Conservation (phyloP, 2,329 filamentous ascomycete genomes). For the Trichoderma pleuroti region DNA sequence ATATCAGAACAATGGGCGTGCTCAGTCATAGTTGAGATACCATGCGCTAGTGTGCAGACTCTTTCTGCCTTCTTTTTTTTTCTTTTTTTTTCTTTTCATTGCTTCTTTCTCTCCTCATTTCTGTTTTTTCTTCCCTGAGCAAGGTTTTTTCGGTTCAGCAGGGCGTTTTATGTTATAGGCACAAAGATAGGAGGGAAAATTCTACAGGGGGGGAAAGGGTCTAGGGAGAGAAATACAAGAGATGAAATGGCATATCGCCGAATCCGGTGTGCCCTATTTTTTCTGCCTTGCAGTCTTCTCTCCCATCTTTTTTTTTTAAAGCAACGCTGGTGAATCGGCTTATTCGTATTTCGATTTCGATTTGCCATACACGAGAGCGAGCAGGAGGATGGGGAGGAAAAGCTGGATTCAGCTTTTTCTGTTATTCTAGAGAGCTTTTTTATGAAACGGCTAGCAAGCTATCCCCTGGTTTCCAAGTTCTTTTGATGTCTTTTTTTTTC, state of each 20-base stretch:
- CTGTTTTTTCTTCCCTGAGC: neutral
- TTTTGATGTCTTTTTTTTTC: neutral
- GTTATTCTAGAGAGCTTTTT: neutral
- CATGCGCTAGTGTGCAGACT: conserved; percentile 29
- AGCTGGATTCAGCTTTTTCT: neutral
- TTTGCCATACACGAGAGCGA: neutral
- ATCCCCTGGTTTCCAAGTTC: neutral
- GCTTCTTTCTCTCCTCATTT: neutral
- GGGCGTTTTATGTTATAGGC: conserved; percentile 20
- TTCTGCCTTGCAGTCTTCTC: neutral
- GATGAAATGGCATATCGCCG: neutral
- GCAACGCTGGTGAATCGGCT: neutral
- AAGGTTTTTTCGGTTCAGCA: conserved; percentile 21
- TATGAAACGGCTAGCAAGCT: neutral
- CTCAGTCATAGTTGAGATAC: conserved; percentile 27
- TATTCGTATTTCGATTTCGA: neutral
- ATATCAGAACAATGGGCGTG: conserved; percentile 11
- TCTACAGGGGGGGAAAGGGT: neutral
- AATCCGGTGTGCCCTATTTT: neutral
- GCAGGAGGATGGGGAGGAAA: neutral
- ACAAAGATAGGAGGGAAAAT: neutral
- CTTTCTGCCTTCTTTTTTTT: conserved; percentile 25
- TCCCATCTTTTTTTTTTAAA: neutral
- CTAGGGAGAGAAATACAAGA: neutral
- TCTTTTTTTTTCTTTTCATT: conserved; percentile 27